Percentiles rank a stretch among this genome's conserved stretches.
Evolutionary conservation across 306 rosid genomes (phyloP).

Genomic region (Alnus glutinosa): DNA sequence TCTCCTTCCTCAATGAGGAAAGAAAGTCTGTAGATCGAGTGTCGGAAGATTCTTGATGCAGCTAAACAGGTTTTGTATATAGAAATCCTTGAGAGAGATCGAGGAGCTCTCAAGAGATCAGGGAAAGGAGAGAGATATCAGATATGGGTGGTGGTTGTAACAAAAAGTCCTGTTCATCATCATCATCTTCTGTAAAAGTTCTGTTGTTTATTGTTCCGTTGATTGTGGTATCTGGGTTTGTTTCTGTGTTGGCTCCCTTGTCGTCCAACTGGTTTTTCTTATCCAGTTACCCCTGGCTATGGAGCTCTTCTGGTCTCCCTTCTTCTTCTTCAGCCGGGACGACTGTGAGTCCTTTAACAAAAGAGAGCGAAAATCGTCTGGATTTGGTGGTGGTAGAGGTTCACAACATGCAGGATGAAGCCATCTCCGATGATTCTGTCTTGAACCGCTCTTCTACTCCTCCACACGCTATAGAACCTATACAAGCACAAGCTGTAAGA

Average conservation of each 20-base stretch:
- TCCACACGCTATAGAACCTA: slow-evolving; percentile 37
- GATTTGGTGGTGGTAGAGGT: slow-evolving; percentile 37
- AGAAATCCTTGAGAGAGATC: neutral
- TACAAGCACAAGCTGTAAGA: slow-evolving; percentile 37
- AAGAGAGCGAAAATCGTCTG: slow-evolving; percentile 25
- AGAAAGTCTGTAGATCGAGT: neutral
- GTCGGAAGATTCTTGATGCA: no score
- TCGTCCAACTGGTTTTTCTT: slow-evolving; percentile 36
- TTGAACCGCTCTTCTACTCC: slow-evolving; percentile 58
- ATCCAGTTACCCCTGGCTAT: slow-evolving; percentile 18
- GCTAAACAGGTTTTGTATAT: neutral
- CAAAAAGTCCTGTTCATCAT: slow-evolving; percentile 22
- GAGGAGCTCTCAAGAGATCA: neutral
- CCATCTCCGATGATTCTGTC: slow-evolving; percentile 46
- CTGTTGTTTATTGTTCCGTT: slow-evolving; percentile 56
- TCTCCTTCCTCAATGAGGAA: neutral
- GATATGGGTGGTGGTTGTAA: slow-evolving; percentile 17
- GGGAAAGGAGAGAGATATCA: no score
- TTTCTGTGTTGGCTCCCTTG: slow-evolving; percentile 54
- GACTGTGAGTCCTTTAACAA: neutral
- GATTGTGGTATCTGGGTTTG: slow-evolving; percentile 48
- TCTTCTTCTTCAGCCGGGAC: slow-evolving; percentile 20
- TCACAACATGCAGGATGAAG: slow-evolving; percentile 35
- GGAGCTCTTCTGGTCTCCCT: slow-evolving; percentile 29
- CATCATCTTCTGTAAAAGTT: slow-evolving; percentile 41